Conservation (phyloP, 345 rosid genomes). For the Boechera divaricarpa region DNA sequence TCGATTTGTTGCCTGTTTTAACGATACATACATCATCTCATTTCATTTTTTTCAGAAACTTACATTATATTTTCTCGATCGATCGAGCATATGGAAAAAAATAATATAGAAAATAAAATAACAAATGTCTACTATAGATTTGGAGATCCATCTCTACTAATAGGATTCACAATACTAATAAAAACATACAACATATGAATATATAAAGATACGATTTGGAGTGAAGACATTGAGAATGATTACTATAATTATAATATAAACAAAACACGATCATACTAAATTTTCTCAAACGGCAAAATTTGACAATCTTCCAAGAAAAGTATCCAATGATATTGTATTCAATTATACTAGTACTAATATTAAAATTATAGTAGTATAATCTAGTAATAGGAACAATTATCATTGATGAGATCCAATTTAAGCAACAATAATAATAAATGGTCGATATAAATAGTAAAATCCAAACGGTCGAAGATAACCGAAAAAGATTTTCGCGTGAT, state of each 20-base stretch:
- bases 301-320: not conserved
- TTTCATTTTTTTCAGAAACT: not conserved
- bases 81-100: not conserved
- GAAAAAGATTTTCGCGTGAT: slow-evolving; percentile 37
- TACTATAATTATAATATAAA: not conserved
- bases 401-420: slow-evolving; percentile 30
- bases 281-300: not conserved
- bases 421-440: slow-evolving; percentile 23
- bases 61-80: not conserved
- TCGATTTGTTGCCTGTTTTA: slow-evolving; percentile 24
- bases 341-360: not conserved
- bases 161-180: not conserved
- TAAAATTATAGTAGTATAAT: not conserved
- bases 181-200: not conserved
- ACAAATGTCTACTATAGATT: not conserved
- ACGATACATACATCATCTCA: slow-evolving; percentile 13
- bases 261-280: slow-evolving; percentile 7
- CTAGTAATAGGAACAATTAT: slow-evolving; percentile 11
- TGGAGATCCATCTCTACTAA: not conserved
- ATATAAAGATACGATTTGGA: not conserved
- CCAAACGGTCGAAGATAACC: slow-evolving; percentile 34
- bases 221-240: not conserved
- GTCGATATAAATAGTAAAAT: slow-evolving; percentile 25
- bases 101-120: not conserved
- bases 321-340: not conserved